Evolutionary conservation across 176 grass and related monocot genomes (phyloP), one percentile per base, ranked within the genome.

Genomic region (Melocanna baccifera): DNA sequence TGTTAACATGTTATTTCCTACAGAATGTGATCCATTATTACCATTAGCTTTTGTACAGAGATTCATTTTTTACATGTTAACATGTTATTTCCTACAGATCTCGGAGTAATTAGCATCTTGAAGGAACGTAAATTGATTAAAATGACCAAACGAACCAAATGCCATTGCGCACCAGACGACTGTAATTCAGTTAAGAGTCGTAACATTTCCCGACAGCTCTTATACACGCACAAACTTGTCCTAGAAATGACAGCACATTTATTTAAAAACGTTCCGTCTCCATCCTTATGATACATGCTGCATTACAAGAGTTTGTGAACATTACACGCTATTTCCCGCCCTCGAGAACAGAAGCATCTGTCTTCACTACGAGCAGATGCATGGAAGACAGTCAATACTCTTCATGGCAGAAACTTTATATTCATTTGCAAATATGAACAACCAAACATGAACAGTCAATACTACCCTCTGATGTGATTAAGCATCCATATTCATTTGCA

Each of bases 201-300:
- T 39, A 8, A 16, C 26, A 65, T 5, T 42, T 61, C 11, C 18
- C 53, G 19, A 22, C 16, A 77, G 52, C n/a, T 69, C 71, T 25
- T 43, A n/a, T n/a, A n/a, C n/a, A 70, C 46, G 73, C 37, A 42
- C 12, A 61, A 3, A 23, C 51, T 22, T 46, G 3, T 81, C 36
- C 50, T 34, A 59, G 39, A 48, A n/a, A 91, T 56, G 69, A 68
- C 14, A 45, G 42, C 63, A 76, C 65, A 45, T 84, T 91, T 91
- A 91, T 91, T 91, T 43, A 45, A 53, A 75, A 64, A 5, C 36
- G 73, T 42, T 62, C 11, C 23, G 23, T 79, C 68, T 63, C 62
- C 69, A 65, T 76, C 75, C 52, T 64, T 64, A 69, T 13, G 80
- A 61, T 76, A 84, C 89, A 81, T 46, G 81, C 69, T 64, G 56